phyloP scores from a whole-genome alignment of 2,329 filamentous ascomycete species.

The Pseudogymnoascus sp. region DNA sequence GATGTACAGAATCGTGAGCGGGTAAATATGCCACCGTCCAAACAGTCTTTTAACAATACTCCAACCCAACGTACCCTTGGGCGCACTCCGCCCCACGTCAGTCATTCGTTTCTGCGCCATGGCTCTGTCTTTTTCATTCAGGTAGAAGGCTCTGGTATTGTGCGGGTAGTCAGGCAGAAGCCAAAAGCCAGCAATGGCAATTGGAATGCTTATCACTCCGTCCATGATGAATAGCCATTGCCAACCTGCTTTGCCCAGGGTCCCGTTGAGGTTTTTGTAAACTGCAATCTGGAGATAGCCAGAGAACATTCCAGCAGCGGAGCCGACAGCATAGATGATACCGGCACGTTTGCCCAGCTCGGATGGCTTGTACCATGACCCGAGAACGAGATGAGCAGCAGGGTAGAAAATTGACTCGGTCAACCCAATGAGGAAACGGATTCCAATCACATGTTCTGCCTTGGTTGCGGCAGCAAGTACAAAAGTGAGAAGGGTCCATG shows the following conservation, averaged over 20 bases:
- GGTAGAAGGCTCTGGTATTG: slow-evolving; percentile 42
- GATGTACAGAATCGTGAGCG: slow-evolving; percentile 50
- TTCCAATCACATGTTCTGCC: neutral
- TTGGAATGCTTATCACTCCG: slow-evolving; percentile 44
- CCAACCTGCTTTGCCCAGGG: slow-evolving; percentile 32
- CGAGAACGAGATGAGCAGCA: slow-evolving; percentile 42
- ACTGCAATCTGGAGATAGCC: slow-evolving; percentile 49
- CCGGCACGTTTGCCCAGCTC: slow-evolving; percentile 37
- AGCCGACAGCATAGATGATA: slow-evolving; percentile 38
- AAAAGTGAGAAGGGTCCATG: neutral
- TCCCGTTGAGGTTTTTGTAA: slow-evolving; percentile 15
- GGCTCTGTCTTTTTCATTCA: slow-evolving; percentile 18
- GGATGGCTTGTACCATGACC: slow-evolving; percentile 48
- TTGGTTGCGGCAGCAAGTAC: neutral
- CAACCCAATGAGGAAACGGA: slow-evolving; percentile 21
- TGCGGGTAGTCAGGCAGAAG: slow-evolving; percentile 43
- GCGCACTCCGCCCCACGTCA: too few species aligned
- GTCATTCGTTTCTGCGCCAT: too few species aligned
- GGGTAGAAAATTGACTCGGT: slow-evolving; percentile 34
- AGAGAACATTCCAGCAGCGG: slow-evolving; percentile 37
- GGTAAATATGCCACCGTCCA: slow-evolving; percentile 37
- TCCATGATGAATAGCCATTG: slow-evolving; percentile 47
- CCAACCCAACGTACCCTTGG: too few species aligned
- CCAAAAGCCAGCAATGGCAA: slow-evolving; percentile 43
- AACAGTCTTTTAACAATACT: slow-evolving; percentile 33